A percentile compares a stretch with the other conserved stretches of the same genome.
These are phyloP conservation scores for Bryum argenteum DNA, from an alignment of 225 moss, liverwort and hornwort genomes.

Conservation along the genomic window DNA sequence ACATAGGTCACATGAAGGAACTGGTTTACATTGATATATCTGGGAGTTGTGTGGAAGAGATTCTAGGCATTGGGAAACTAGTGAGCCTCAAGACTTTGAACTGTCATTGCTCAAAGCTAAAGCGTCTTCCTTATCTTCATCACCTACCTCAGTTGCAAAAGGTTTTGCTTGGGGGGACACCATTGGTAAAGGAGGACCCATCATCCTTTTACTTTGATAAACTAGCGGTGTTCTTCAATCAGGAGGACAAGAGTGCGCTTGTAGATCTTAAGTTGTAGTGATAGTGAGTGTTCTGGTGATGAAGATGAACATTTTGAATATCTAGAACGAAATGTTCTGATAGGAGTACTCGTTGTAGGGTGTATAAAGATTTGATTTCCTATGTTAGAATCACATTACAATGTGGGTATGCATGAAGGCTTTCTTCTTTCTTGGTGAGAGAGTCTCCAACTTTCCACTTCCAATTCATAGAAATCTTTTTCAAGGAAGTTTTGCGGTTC, in stretches of 20 bases:
- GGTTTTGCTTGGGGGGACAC: fast-evolving
- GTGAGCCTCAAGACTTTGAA: not conserved
- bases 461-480: too few species aligned
- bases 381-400: too few species aligned
- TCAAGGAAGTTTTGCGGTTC: too few species aligned
- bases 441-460: too few species aligned
- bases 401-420: too few species aligned
- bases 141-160: slow-evolving; percentile 1
- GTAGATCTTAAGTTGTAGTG: slow-evolving; percentile 9
- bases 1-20: slow-evolving; percentile 18
- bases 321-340: not conserved
- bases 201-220: slow-evolving; percentile 26
- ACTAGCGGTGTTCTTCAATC: not conserved
- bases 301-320: not conserved
- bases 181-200: too few species aligned
- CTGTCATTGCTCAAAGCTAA: slow-evolving; percentile 26
- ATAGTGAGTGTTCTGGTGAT: not conserved
- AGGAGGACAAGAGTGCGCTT: not conserved
- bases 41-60: not conserved
- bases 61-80: slow-evolving; percentile 25
- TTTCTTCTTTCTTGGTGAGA: too few species aligned
- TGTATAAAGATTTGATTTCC: too few species aligned
- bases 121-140: slow-evolving; percentile 21
- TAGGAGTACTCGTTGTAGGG: too few species aligned
- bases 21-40: not conserved